Base-by-base conservation (phyloP, 2,329 filamentous ascomycete species). In the Colletotrichum scovillei region DNA sequence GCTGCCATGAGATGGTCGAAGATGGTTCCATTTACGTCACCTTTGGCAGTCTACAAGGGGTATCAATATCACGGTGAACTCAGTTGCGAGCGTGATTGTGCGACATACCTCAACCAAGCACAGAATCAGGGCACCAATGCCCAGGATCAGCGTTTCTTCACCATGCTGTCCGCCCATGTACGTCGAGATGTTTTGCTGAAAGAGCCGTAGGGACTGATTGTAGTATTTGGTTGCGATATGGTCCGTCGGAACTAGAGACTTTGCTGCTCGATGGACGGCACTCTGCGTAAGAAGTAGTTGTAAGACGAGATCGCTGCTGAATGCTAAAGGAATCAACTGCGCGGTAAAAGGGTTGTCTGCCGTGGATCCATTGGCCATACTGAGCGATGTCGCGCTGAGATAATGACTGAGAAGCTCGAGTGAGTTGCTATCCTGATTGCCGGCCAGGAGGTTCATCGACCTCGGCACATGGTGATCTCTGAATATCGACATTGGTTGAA, bases 311-410 rank as follows among this genome's bases (percentile, higher is more conserved):
- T 85, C 82, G 60, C 84, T 85, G 42, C 82, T 83, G 49, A 87
- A 87, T 3, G 85, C 84, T 2, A 87, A 72, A 0, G 85, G 85
- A 5, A 87, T 81, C 28, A 87, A 80, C 64, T 86, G 84, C 30
- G 83, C 82, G 22, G 86, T 77, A 63, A 87, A 86, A 0, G 85
- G 86, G 56, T 87, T 87, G 55, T 84, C 78, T 1, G 82, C 80
- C 0, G 85, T 86, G 1, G 85, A 85, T 0, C 84, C 85, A 67
- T 87, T 87, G 38, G 83, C 85, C 85, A 87, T 86, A 63, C 84
- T 86, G 56, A 83, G 82, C 19, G 84, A 82, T 0, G 85, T 87
- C 1, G 83, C 84, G 1, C 80, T 77, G 6, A 86, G 74, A 73
- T 87, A 87, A 76, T 86, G 86, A 67, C 82, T 83, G 11, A 87